Evolutionary conservation across 2,329 filamentous ascomycete species (phyloP).

Genomic region (Nemania sp.): DNA sequence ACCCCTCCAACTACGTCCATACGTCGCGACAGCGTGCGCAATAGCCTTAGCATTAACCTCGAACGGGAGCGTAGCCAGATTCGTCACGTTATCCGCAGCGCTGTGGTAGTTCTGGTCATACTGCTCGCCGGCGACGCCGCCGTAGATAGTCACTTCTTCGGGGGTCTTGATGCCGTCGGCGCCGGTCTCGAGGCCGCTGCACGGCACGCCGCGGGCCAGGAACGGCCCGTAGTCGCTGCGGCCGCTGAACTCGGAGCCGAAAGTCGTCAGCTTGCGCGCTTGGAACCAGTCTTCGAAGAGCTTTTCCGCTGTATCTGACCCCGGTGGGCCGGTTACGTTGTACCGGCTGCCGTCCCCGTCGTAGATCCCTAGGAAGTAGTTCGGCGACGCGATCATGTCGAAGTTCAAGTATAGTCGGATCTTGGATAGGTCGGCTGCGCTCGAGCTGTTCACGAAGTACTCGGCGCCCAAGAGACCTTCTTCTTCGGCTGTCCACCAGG

Average conservation of each 20-base stretch:
- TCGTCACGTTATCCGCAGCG: slow-evolving; percentile 54
- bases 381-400: slow-evolving; percentile 62
- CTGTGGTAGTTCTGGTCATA: slow-evolving; percentile 61
- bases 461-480: slow-evolving; percentile 64
- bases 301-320: slow-evolving; percentile 57
- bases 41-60: slow-evolving; percentile 59
- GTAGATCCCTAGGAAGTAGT: slow-evolving; percentile 51
- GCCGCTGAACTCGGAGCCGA: slow-evolving; percentile 59
- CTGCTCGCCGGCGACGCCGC: slow-evolving; percentile 55
- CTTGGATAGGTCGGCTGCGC: slow-evolving; percentile 54
- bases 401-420: slow-evolving; percentile 65
- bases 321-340: slow-evolving; percentile 56
- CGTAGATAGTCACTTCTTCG: slow-evolving; percentile 54
- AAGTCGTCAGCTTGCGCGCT: slow-evolving; percentile 51
- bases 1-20: slow-evolving; percentile 50
- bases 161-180: slow-evolving; percentile 62
- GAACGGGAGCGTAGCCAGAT: slow-evolving; percentile 57
- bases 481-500: slow-evolving; percentile 67
- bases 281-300: slow-evolving; percentile 55
- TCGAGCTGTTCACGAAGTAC: slow-evolving; percentile 54
- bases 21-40: slow-evolving; percentile 55
- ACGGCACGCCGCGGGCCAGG: slow-evolving; percentile 46
- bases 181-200: slow-evolving; percentile 70
- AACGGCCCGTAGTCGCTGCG: slow-evolving; percentile 46
- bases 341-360: slow-evolving; percentile 60